Base-by-base conservation (phyloP, 2,329 filamentous ascomycete species). In the Colletotrichum chlorophyti region DNA sequence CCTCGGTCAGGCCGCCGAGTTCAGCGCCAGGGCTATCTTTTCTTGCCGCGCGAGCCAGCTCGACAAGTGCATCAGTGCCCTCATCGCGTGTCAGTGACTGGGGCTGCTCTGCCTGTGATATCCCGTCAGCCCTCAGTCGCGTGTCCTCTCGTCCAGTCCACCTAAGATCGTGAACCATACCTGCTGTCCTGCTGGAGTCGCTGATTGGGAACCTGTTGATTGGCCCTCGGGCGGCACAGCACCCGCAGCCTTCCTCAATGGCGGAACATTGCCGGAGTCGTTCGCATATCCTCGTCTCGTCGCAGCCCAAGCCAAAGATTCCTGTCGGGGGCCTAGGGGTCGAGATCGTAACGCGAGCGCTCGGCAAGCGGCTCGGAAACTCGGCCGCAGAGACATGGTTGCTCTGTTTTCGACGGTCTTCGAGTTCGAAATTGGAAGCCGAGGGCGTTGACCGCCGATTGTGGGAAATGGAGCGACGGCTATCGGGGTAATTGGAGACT, bases 331-430 rank as follows among this genome's bases (percentile, higher is more conserved):
- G 42, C 64, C 57, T 58, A 69, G 67, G 41, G 75, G 70, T 63
- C 72, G 68, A 34, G 74, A 63, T 51, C 76, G 72, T 42, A 78
- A 62, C 32, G 74, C 71, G 45, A 81, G 70, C 38, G 74, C 70
- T 59, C 77, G 73, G 68, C 75, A 73, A 49, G 72, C 73, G 64
- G 71, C 68, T 64, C 80, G 77, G 35, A 85, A 64, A 61, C 79
- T 81, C 65, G 84, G 71, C 71, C 82, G 77, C 55, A 84, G 79
- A 65, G 83, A 78, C 84, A 88, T 87, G 54, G 60, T 21, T 54
- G 17, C 29, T 32, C 35, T 19, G 21, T 2, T 15, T 32, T 37
- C 12, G 17, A 29, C 26, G 14, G 12, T 1, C 24, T 27, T n/a
- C n/a, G n/a, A n/a, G n/a, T n/a, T n/a, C n/a, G n/a, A n/a, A n/a